phyloP scores from a whole-genome alignment of 306 rosid species.

The Casuarina equisetifolia region DNA sequence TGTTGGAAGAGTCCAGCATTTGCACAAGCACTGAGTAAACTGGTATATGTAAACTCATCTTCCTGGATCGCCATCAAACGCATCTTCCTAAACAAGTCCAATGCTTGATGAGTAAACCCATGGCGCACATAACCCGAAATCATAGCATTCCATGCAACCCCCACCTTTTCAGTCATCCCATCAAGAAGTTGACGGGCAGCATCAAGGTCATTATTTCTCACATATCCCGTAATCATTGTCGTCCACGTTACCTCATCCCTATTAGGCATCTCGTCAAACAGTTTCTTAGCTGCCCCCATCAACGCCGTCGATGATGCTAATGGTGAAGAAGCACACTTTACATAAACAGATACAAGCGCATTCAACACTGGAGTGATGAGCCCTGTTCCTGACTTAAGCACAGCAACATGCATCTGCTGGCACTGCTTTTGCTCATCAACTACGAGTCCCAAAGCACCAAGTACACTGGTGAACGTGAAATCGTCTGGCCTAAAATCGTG shows the following conservation, averaged over 20 bases:
- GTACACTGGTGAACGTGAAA: conserved; percentile 36
- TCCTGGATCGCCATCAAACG: conserved; percentile 34
- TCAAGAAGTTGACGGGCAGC: conserved; percentile 6
- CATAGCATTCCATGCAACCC: conserved; percentile 12
- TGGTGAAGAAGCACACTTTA: background rate
- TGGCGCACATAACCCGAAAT: conserved; percentile 11
- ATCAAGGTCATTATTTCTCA: conserved; percentile 5
- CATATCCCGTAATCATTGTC: conserved; percentile 9
- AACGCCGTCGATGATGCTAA: background rate
- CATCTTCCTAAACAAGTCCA: conserved; percentile 48
- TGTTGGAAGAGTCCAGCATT: conserved; percentile 33
- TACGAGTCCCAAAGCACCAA: conserved; percentile 29
- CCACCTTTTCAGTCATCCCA: conserved; percentile 10
- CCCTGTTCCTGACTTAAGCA: conserved; percentile 8
- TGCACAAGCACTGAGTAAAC: conserved; percentile 47
- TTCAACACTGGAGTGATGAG: conserved; percentile 8
- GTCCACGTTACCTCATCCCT: conserved; percentile 14
- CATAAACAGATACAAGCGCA: conserved; percentile 5
- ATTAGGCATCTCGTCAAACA: conserved; percentile 32
- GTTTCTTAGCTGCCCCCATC: conserved; percentile 46
- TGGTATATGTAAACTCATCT: conserved; percentile 52
- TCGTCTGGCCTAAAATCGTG: conserved; percentile 34
- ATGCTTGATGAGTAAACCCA: conserved; percentile 27
- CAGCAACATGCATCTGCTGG: conserved; percentile 41
- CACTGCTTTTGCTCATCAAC: conserved; percentile 45